Conservation (phyloP, 2,329 filamentous ascomycete species). For the Stachybotrys chartarum region DNA sequence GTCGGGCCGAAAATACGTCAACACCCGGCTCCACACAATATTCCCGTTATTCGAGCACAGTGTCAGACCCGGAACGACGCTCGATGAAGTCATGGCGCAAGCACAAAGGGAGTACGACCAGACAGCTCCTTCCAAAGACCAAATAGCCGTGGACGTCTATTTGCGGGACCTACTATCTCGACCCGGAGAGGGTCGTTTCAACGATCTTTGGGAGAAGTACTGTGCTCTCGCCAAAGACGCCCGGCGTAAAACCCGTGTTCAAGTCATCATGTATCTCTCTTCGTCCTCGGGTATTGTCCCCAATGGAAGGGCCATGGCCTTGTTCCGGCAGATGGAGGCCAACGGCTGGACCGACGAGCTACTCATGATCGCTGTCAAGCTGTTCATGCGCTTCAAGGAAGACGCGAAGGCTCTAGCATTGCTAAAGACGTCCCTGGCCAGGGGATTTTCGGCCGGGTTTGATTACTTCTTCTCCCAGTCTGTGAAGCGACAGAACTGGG, state of each 20-base stretch:
- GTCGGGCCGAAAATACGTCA: neutral
- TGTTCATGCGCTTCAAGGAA: slow-evolving; percentile 34
- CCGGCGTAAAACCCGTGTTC: slow-evolving; percentile 17
- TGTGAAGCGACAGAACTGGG: slow-evolving; percentile 19
- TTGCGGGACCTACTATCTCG: slow-evolving; percentile 15
- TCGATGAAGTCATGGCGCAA: neutral
- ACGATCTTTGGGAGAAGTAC: slow-evolving; percentile 38
- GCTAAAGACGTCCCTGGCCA: slow-evolving; percentile 30
- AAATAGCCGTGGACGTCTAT: neutral
- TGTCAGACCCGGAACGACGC: neutral
- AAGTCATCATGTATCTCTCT: slow-evolving; percentile 34
- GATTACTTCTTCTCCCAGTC: slow-evolving; percentile 35
- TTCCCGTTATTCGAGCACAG: neutral
- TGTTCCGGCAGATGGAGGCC: slow-evolving; percentile 31
- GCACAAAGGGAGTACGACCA: neutral
- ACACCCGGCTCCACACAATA: too few species aligned
- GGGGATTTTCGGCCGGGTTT: slow-evolving; percentile 29
- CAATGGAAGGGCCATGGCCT: slow-evolving; percentile 33
- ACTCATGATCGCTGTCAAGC: slow-evolving; percentile 32
- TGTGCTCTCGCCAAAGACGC: slow-evolving; percentile 24
- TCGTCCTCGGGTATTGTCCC: slow-evolving; percentile 35
- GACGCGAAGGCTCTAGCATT: slow-evolving; percentile 27
- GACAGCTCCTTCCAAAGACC: neutral
- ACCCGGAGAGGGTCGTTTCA: slow-evolving; percentile 20
- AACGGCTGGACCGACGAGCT: slow-evolving; percentile 31